Evolutionary conservation across 257 asterid genomes (phyloP), one percentile per base, ranked within the genome.

Genomic region (Solanum tarapatanum): DNA sequence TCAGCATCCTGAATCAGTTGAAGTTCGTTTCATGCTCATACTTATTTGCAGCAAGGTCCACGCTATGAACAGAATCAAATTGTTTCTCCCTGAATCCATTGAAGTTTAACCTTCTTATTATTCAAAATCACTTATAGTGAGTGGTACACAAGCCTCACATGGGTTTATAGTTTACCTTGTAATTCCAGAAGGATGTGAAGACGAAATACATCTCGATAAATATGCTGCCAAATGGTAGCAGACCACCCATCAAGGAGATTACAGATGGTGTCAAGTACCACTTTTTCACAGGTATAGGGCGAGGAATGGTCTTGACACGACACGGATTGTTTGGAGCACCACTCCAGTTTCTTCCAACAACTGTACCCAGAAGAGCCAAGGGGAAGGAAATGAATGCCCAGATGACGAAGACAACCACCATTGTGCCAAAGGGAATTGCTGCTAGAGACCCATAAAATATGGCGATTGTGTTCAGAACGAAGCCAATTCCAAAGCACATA

Each of bases 231-330:
- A 93, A 92, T 55, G 96, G 96, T 80, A 93, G 92, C 89, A 93
- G 87, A 64, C 96, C 96, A 69, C 96, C 96, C 96, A 93, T 93
- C 89, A 93, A 84, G 48, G 96, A 93, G 83, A 93, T 89, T 39
- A 93, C 91, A 36, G 93, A 92, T 26, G 96, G 94, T 3, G 93
- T 92, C 88, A 93, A 88, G 87, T 93, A 92, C 98, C 95, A 94
- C 87, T 92, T 94, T 89, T 93, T 97, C 92, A 94, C 98, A 7
- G 99, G 99, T 72, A 97, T 95, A 55, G 98, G 99, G 77, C 95
- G 92, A 41, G 96, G 96, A 73, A 93, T 92, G 87, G 96, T 92
- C 89, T 93, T 93, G 90, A 93, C 96, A 75, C 96, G 93, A 84
- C 96, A 93, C 0, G 96, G 96, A 91, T 92, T 91, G 86, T 91